These are phyloP conservation scores for Cucurbita moschata DNA, from an alignment of 306 rosid genomes.

Conservation along the genomic window DNA sequence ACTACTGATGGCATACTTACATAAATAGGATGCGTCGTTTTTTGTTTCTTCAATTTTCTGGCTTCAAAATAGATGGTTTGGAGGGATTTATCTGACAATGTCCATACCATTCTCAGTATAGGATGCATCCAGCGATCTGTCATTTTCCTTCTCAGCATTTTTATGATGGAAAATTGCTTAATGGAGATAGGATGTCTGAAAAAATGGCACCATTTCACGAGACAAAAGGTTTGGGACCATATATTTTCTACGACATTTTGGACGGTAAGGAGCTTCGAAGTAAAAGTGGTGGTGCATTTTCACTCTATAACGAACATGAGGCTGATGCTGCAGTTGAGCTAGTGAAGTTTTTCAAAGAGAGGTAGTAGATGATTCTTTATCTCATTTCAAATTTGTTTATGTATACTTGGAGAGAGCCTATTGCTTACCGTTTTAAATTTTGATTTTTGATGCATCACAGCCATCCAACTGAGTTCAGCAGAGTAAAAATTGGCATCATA, in stretches of 20 bases:
- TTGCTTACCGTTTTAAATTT: slow-evolving; percentile 12
- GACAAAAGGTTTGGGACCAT: slow-evolving; percentile 69
- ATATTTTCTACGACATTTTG: slow-evolving; percentile 60
- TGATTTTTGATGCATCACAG: slow-evolving; percentile 20
- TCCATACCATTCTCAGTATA: slow-evolving; percentile 55
- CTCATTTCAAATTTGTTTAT: neutral
- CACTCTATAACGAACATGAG: slow-evolving; percentile 83
- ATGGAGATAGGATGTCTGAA: slow-evolving; percentile 54
- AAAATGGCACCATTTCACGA: slow-evolving; percentile 73
- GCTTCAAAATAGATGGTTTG: neutral
- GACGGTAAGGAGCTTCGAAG: slow-evolving; percentile 73
- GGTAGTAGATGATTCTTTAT: slow-evolving; percentile 26
- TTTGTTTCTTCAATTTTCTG: neutral
- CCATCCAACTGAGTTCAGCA: slow-evolving; percentile 61
- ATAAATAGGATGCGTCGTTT: neutral
- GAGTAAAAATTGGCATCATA: slow-evolving; percentile 76
- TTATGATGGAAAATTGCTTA: slow-evolving; percentile 70
- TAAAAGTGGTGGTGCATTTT: slow-evolving; percentile 56
- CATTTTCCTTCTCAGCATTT: slow-evolving; percentile 83
- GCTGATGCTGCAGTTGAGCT: slow-evolving; percentile 85
- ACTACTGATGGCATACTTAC: neutral
- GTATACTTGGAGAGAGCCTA: neutral
- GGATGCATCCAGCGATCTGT: slow-evolving; percentile 97
- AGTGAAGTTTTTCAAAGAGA: slow-evolving; percentile 49
- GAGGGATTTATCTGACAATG: slow-evolving; percentile 3